Evolutionary conservation across 108 stramenopile genomes (phyloP), one percentile per base, ranked within the genome.

Genomic region (Cylindrotheca closterium): DNA sequence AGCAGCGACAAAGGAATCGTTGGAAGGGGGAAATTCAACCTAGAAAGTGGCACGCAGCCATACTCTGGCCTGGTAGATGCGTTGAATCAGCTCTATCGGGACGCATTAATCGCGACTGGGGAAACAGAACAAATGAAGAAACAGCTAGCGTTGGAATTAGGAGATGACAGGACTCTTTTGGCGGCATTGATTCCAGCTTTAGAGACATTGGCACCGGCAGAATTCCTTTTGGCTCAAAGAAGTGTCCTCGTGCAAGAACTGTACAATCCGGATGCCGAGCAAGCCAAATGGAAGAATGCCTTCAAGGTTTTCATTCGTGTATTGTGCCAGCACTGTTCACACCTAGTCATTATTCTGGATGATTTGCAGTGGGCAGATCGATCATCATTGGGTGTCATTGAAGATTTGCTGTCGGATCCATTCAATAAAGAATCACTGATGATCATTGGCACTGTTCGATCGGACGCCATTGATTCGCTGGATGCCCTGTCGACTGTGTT

Each of bases 301-400:
- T 51, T 63, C 21, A 10, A 21, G 12, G 7, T 18, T 17, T 30
- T 63, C 12, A 27, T 51, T 5, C 62, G 50, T 4, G 30, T 51
- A 18, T n/a, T 63, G 8, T 23, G 37, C 15, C 23, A 4, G 17
- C 55, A 55, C 10, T 60, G n/a, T 28, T 30, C 25, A 10, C 52
- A 30, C 5, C 23, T 65, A 4, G n/a, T 55, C 42, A n/a, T 55
- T 25, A 32, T 65, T 21, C 25, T 55, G 5, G 65, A 55, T 29
- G 62, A 63, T 51, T 34, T 63, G 46, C 62, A 63, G 27, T 63
- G 62, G 62, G 66, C 66, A 15, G 66, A 55, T 42, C n/a, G 1
- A 5, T 46, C 62, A 7, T 63, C 62, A 23, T 8, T 50, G 51
- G 51, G 8, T 30, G 7, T 65, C 3, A 25, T 67, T 7, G 37